Percentiles rank a stretch among this genome's conserved stretches.
Evolutionary conservation across 345 rosid species (phyloP).

Genomic region (Cardamine occulta): DNA sequence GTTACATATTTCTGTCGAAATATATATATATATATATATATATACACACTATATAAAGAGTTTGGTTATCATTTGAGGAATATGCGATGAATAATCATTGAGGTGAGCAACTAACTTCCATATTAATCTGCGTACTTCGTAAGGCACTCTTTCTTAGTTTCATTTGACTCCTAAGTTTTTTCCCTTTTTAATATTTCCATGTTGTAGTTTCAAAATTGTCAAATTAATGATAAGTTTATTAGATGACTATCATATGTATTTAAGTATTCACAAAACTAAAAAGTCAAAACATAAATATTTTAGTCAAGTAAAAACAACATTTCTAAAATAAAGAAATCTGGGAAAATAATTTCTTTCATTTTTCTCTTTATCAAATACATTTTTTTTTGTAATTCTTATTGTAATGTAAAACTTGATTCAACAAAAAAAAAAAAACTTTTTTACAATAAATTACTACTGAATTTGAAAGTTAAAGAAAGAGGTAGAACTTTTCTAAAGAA

Average conservation of each 20-base stretch:
- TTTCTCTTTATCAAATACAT: not conserved
- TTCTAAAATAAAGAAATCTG: not conserved
- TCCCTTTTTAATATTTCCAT: conserved; percentile 12
- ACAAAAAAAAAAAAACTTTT: no score
- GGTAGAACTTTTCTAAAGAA: no score
- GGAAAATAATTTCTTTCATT: no score
- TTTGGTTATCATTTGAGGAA: conserved; percentile 22
- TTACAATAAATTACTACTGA: not conserved
- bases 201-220: conserved; percentile 19
- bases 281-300: conserved; percentile 17
- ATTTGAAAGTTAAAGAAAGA: not conserved
- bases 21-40: not conserved
- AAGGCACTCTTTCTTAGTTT: conserved; percentile 21
- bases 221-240: conserved; percentile 3
- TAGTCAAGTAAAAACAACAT: not conserved
- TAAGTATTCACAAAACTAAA: not conserved
- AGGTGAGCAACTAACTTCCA: conserved; percentile 36
- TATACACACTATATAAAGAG: no score
- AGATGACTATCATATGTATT: not conserved
- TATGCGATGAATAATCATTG: conserved; percentile 32
- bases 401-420: no score
- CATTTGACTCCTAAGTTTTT: conserved; percentile 7
- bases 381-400: no score
- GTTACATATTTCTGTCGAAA: no score
- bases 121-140: conserved; percentile 28